Evolutionary conservation across 2,329 filamentous ascomycete species (phyloP).

Genomic region (Diaporthe ampelina): DNA sequence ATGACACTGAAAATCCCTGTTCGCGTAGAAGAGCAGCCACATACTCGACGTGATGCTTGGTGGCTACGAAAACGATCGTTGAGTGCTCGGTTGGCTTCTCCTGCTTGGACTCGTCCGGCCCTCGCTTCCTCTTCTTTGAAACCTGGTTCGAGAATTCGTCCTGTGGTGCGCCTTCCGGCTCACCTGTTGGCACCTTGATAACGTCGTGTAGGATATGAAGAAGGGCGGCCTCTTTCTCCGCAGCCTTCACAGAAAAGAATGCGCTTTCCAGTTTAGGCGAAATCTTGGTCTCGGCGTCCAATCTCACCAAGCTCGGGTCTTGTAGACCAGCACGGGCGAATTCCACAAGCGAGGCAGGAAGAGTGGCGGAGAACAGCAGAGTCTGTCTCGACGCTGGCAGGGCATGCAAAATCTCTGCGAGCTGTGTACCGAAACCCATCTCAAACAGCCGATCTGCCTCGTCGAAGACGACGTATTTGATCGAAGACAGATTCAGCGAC

Average conservation of each 20-base stretch:
- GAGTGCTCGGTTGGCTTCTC: conserved; percentile 89
- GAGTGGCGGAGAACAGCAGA: conserved; percentile 92
- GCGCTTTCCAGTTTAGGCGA: conserved; percentile 96
- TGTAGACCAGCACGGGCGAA: conserved; percentile 95
- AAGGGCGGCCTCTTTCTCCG: conserved; percentile 93
- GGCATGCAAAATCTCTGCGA: conserved; percentile 92
- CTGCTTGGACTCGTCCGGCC: conserved; percentile 64
- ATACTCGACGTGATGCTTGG: conserved; percentile 98
- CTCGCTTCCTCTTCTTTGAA: conserved; percentile 81
- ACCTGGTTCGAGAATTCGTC: conserved; percentile 58
- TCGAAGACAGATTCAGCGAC: conserved; percentile 89
- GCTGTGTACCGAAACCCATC: conserved; percentile 96
- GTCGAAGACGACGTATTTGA: conserved; percentile 96
- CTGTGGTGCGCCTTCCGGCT: conserved; percentile 66
- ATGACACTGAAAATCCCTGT: conserved; percentile 90
- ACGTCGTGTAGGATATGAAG: conserved; percentile 91
- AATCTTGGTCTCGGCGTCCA: conserved; percentile 96
- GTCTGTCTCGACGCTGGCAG: conserved; percentile 89
- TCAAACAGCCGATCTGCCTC: conserved; percentile 98
- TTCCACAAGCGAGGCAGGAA: conserved; percentile 94
- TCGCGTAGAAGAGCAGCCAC: conserved; percentile 83
- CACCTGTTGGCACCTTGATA: conserved; percentile 87
- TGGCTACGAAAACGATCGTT: conserved; percentile 94
- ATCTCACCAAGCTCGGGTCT: conserved; percentile 88
- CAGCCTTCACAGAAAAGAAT: conserved; percentile 93